Evolutionary conservation across 1,284 basidiomycete genomes (phyloP).

Genomic region (Farysia itapuensis): DNA sequence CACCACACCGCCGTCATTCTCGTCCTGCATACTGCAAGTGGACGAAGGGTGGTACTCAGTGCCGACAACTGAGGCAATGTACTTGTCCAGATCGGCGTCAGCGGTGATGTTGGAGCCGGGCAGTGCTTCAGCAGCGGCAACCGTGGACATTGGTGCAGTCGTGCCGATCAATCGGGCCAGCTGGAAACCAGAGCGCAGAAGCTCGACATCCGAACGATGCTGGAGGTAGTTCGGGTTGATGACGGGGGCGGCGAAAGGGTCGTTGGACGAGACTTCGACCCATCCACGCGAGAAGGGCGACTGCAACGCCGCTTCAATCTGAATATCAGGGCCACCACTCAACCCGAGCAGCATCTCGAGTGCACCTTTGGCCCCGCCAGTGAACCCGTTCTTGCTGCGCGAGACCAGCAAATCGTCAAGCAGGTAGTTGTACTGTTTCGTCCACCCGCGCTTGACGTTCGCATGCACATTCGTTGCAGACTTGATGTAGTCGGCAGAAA

Average conservation of each 20-base stretch:
- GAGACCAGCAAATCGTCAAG: constrained; percentile 21
- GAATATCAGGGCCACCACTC: constrained; percentile 23
- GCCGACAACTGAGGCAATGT: constrained; percentile 14
- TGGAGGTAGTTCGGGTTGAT: constrained; percentile 52
- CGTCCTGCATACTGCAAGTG: constrained; percentile 70
- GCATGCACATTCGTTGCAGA: constrained; percentile 27
- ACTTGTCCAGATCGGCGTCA: constrained; percentile 40
- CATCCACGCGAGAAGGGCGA: constrained; percentile 53
- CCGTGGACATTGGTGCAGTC: constrained; percentile 20
- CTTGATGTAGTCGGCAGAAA: constrained; percentile 22
- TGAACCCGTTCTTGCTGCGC: constrained; percentile 21
- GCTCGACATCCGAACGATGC: constrained; percentile 35
- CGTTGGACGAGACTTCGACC: constrained; percentile 35
- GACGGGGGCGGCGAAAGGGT: constrained; percentile 37
- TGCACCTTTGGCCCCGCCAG: constrained; percentile 19
- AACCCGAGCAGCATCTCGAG: constrained; percentile 50
- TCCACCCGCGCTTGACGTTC: constrained; percentile 29
- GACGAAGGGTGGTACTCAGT: constrained; percentile 63
- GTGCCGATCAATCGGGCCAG: constrained; percentile 38
- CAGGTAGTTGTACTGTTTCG: constrained; percentile 34
- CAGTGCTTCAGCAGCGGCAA: constrained; percentile 11
- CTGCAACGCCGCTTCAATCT: constrained; percentile 46
- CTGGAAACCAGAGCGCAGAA: constrained; percentile 42
- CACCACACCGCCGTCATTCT: constrained; percentile 69
- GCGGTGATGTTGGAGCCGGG: constrained; percentile 25